Evolutionary conservation across 768 basidiomycete species (phyloP).

Genomic region (Collybia nuda): DNA sequence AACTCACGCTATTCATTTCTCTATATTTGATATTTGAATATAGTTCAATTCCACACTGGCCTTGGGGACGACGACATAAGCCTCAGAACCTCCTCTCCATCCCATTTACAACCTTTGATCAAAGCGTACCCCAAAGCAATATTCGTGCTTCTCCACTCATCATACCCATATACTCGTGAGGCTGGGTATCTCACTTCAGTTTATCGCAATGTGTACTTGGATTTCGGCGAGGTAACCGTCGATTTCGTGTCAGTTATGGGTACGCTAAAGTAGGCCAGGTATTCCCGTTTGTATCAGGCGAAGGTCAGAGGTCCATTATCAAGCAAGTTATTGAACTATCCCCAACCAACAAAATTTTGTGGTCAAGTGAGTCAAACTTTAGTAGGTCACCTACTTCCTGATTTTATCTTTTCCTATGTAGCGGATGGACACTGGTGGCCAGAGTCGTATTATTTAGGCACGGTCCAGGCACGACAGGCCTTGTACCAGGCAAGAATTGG

Average conservation of each 20-base stretch:
- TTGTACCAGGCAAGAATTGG: slow-evolving; percentile 51
- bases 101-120: slow-evolving; percentile 69
- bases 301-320: slow-evolving; percentile 61
- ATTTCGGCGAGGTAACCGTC: slow-evolving; percentile 64
- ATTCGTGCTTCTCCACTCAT: slow-evolving; percentile 71
- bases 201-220: slow-evolving; percentile 73
- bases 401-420: slow-evolving; percentile 10
- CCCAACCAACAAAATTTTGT: slow-evolving; percentile 79
- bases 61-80: slow-evolving; percentile 74
- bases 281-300: slow-evolving; percentile 63
- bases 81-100: slow-evolving; percentile 57
- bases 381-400: neutral
- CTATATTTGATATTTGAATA: neutral
- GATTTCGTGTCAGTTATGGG: neutral
- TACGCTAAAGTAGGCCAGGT: slow-evolving; percentile 31
- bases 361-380: slow-evolving; percentile 59
- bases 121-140: slow-evolving; percentile 56
- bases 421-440: slow-evolving; percentile 78
- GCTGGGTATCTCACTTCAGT: slow-evolving; percentile 75
- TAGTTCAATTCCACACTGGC: slow-evolving; percentile 86
- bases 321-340: slow-evolving; percentile 67
- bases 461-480: slow-evolving; percentile 59
- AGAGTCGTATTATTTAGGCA: slow-evolving; percentile 71
- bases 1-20: neutral
- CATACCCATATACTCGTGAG: slow-evolving; percentile 79